Evolutionary conservation across 352 stramenopile genomes (phyloP).

Genomic region (Pythium graminicola): DNA sequence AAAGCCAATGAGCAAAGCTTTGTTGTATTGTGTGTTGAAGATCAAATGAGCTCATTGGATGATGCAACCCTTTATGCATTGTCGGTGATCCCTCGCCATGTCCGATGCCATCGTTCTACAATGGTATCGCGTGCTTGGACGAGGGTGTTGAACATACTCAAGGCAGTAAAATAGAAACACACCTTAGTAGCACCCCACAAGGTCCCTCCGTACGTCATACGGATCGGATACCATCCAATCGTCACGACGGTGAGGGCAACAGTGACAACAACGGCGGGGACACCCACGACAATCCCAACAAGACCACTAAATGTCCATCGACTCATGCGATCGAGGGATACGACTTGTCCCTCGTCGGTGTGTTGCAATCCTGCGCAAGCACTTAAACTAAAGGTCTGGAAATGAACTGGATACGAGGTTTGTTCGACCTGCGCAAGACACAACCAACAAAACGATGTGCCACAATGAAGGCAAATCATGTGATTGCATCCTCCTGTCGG

Average conservation of each 20-base stretch:
- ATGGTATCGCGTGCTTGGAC: not conserved
- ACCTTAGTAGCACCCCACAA: not conserved
- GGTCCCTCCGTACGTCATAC: not conserved
- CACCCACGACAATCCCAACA: not conserved
- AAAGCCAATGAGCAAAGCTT: too few relatives aligned
- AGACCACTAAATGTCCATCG: too few relatives aligned
- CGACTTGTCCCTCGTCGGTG: too few relatives aligned
- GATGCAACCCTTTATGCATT: too few relatives aligned
- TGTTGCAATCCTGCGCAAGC: constrained; percentile 65
- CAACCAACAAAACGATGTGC: constrained; percentile 88
- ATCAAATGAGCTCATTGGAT: too few relatives aligned
- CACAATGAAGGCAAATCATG: constrained; percentile 88
- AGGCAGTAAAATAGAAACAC: not conserved
- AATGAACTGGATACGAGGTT: too few relatives aligned
- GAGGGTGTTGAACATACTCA: not conserved
- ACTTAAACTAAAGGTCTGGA: constrained; percentile 78
- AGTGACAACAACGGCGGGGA: not conserved
- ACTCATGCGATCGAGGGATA: too few relatives aligned
- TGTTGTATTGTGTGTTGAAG: too few relatives aligned
- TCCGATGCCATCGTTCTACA: not conserved
- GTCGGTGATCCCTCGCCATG: too few relatives aligned
- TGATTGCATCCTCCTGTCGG: constrained; percentile 82
- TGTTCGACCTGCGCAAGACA: too few relatives aligned
- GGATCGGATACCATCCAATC: constrained; percentile 2
- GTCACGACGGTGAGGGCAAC: not conserved